Base-by-base conservation (phyloP, 352 stramenopile genomes). In the Phytopythium mirpurense region DNA sequence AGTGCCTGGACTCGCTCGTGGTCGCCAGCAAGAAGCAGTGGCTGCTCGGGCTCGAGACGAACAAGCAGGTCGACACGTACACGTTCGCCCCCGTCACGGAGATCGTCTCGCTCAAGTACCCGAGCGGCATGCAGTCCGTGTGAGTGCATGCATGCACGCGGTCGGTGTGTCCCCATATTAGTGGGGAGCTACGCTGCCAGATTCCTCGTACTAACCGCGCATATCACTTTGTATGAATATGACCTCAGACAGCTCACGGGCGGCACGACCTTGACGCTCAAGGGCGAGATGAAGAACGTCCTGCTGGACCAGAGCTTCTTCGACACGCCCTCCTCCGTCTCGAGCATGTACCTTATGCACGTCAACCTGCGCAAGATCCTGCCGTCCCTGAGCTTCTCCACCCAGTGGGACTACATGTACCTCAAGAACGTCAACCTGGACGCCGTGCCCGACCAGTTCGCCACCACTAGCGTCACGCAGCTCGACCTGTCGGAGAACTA, bases 251-350 rank as follows among this genome's bases (percentile, higher is more conserved):
- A 77, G 63, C 46, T 83, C 9, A 53, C 67, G 29, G 72, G 68
- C 35, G 32, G 63, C 0, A 71, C 52, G 9, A 48, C 58, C 18
- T 59, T 63, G 3, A 69, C 59, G 4, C 40, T 51, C 12, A 83
- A 83, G 48, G 58, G 44, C 31, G 48, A 61, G 5, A 57, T 86
- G 19, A 74, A 83, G 65, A 66, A 83, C 23, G 59, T 87, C 15
- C 38, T 46, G 18, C 54, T 85, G 18, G 76, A 86, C 49, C 60
- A 76, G 52, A 67, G 42, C 0, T 83, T 90, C 54, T 84, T 90
- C 47, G 53, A 67, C 42, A 85, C 70, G 10, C 74, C 71, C 12
- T 51, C 47, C 14, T 12, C 31, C 14, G 53, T 66, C 6, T 45
- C 56, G 11, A 80, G 68, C 38, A 69, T 78, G 70, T 72, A 62